Conservation (phyloP, 2,329 filamentous ascomycete genomes). For the Fusarium sp. region DNA sequence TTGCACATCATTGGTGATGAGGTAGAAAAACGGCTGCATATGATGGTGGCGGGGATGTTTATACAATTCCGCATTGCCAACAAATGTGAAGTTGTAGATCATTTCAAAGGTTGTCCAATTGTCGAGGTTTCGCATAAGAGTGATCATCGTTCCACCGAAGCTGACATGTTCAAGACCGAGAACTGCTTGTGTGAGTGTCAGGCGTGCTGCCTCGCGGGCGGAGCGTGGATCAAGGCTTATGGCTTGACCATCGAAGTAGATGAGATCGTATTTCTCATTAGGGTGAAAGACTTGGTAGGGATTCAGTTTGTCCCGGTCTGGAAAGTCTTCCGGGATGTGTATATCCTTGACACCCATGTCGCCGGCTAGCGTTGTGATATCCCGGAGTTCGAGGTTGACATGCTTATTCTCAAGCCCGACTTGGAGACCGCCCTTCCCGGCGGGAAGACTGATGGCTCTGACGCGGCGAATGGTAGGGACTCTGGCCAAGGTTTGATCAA, state of each 20-base stretch:
- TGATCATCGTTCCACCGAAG: slow-evolving; percentile 62
- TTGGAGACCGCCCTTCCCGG: slow-evolving; percentile 55
- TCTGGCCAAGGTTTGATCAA: slow-evolving; percentile 51
- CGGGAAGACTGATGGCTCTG: slow-evolving; percentile 57
- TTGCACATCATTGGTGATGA: slow-evolving; percentile 55
- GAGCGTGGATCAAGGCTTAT: slow-evolving; percentile 54
- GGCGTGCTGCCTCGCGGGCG: slow-evolving; percentile 51
- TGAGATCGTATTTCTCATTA: slow-evolving; percentile 54
- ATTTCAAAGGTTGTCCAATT: slow-evolving; percentile 52
- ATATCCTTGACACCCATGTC: slow-evolving; percentile 54
- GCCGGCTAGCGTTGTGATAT: slow-evolving; percentile 64
- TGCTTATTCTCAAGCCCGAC: slow-evolving; percentile 45
- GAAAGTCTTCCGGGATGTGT: slow-evolving; percentile 20
- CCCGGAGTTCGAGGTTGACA: slow-evolving; percentile 48
- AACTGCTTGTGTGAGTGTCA: slow-evolving; percentile 56
- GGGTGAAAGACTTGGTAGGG: neutral
- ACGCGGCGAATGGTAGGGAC: slow-evolving; percentile 50
- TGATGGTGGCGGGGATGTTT: slow-evolving; percentile 58
- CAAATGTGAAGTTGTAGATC: slow-evolving; percentile 55
- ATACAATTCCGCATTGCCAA: slow-evolving; percentile 54
- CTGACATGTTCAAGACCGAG: slow-evolving; percentile 60
- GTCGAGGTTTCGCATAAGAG: slow-evolving; percentile 64
- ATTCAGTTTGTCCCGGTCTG: slow-evolving; percentile 38
- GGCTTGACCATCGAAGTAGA: slow-evolving; percentile 62
- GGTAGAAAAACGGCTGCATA: slow-evolving; percentile 64